A percentile compares a stretch with the other conserved stretches of the same genome.
phyloP scores from a whole-genome alignment of 2,329 filamentous ascomycete species.

The Ceratocystis destructans region DNA sequence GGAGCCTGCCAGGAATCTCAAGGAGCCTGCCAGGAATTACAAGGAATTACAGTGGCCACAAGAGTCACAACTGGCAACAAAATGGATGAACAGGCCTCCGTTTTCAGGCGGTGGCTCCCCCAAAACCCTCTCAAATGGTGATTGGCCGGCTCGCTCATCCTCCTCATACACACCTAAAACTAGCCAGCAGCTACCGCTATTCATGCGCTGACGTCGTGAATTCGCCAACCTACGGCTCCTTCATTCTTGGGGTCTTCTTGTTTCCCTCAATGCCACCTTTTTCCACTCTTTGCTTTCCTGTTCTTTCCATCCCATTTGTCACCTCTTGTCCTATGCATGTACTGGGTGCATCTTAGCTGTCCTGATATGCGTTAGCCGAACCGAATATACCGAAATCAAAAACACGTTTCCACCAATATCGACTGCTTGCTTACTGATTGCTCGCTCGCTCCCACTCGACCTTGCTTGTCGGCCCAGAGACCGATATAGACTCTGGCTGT shows the following conservation, averaged over 20 bases:
- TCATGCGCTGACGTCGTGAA: conserved; percentile 17
- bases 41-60: conserved; percentile 14
- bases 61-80: background rate
- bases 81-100: conserved; percentile 4
- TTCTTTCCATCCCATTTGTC: background rate
- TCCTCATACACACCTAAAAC: conserved; percentile 16
- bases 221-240: background rate
- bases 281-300: background rate
- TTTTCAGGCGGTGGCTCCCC: conserved; percentile 13
- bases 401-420: background rate
- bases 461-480: background rate
- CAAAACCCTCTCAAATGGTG: background rate
- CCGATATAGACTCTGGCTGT: background rate
- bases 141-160: conserved; percentile 5
- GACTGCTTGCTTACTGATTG: background rate
- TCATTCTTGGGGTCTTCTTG: background rate
- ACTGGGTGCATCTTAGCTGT: background rate
- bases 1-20: background rate
- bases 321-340: background rate
- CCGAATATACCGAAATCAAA: conserved; percentile 5
- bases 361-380: background rate
- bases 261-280: background rate
- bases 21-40: background rate
- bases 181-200: background rate
- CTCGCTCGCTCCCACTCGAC: conserved; percentile 19